Evolutionary conservation across 345 rosid species (phyloP).

Genomic region (Camelina laxa): DNA sequence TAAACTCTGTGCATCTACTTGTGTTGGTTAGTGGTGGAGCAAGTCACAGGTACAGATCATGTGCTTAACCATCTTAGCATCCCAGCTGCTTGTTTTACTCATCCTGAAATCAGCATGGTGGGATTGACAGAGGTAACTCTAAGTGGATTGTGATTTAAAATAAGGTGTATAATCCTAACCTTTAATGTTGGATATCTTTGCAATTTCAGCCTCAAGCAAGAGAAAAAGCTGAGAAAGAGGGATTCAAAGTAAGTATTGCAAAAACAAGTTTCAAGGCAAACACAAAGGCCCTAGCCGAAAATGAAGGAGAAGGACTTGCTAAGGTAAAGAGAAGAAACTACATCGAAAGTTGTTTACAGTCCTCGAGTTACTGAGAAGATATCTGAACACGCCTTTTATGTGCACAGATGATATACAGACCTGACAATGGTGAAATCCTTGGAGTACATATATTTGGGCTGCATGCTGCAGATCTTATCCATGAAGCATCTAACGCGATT

Average conservation of each 20-base stretch:
- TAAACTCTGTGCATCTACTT: constrained; percentile 32
- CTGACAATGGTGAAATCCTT: constrained; percentile 91
- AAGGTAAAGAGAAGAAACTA: constrained; percentile 56
- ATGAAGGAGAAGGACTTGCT: constrained; percentile 98
- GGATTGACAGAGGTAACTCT: constrained; percentile 89
- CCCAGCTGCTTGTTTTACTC: constrained; percentile 99
- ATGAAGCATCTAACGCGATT: constrained; percentile 94
- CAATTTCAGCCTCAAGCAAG: constrained; percentile 88
- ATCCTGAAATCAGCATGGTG: constrained; percentile 99
- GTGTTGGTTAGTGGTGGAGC: constrained; percentile 80
- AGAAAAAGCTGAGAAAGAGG: constrained; percentile 91
- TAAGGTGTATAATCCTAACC: background rate
- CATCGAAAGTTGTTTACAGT: background rate
- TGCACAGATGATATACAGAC: constrained; percentile 86
- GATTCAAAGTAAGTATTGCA: constrained; percentile 84
- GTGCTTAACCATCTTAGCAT: constrained; percentile 92
- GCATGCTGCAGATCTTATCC: constrained; percentile 97
- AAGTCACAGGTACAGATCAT: constrained; percentile 88
- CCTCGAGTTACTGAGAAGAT: background rate
- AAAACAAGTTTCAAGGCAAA: constrained; percentile 99
- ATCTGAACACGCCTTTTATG: constrained; percentile 10
- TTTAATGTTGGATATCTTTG: constrained; percentile 15
- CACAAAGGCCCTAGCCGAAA: constrained; percentile 97
- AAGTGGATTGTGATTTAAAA: background rate
- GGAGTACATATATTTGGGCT: constrained; percentile 94